Base-by-base conservation (phyloP, 345 rosid species). In the Conringia planisiliqua region DNA sequence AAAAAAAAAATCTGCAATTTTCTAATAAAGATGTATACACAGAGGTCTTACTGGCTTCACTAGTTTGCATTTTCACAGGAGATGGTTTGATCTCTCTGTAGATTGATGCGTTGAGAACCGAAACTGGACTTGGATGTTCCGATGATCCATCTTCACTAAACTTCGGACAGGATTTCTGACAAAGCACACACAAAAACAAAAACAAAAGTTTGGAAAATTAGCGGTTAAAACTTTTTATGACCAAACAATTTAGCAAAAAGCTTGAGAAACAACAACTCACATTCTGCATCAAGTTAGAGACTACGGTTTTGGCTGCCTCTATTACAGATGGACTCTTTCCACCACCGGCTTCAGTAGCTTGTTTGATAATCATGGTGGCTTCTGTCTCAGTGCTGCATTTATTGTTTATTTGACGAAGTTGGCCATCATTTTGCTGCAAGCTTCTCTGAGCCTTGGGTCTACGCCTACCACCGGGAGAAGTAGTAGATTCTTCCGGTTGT, bases 41-140 rank as follows among this genome's bases (percentile, higher is more conserved):
- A 57, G 30, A 47, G 11, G 44, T 67, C 75, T 76, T 76, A 70
- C 68, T 71, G 68, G 63, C 68, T 71, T 52, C 59, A 24, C 36
- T 33, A 44, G 58, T 32, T 76, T 55, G 51, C 30, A 54, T 36
- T 73, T 85, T 91, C 54, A 85, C 76, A 22, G 90, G 95, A 48
- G 89, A 86, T 42, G 81, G 70, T 18, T 75, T 75, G 65, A 86
- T 90, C 72, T 87, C 96, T 72, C 72, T 78, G 77, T 86, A 87
- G 20, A 78, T 63, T 10, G 81, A 80, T 55, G 77, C 63, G 60
- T 87, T 95, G 43, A 91, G 92, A 63, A 94, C 97, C 47, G 99
- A 91, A 58, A 91, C 86, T 3, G 97, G 99, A 84, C 93, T 94
- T 46, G 83, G 93, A 79, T 90, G 88, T 72, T 91, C 97, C 29